Evolutionary conservation across 2,329 filamentous ascomycete genomes (phyloP), one percentile per base, ranked within the genome.

Genomic region (Colletotrichum coccodes): DNA sequence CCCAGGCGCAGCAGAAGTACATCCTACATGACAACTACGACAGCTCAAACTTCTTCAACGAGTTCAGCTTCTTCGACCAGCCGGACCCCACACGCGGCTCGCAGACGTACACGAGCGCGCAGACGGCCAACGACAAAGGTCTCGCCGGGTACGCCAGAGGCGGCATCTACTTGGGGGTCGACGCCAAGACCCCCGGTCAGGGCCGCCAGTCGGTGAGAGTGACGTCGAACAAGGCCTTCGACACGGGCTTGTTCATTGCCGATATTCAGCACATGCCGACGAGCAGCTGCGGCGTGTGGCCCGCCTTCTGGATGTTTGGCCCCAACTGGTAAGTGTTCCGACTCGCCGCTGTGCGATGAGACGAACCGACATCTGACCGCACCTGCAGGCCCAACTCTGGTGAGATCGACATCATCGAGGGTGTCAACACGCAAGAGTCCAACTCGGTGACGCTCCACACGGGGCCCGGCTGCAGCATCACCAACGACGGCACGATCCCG

Each of bases 381-480:
- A 3, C 18, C 11, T 1, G 18, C 38, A 70, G 67, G 67, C 93
- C 93, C 2, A 77, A 77, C 47, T 82, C 84, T 8, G 92, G 92
- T 53, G 93, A 95, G 80, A 92, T 95, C 74, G 93, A 95, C 77
- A 92, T 95, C 74, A 89, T 95, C 73, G 93, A 95, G 81, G 92
- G 92, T 42, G 91, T 94, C 73, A 93, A 94, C 81, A 81, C 83
- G 26, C 86, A 89, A 70, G 76, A 81, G 3, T 80, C 83, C 67
- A 88, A 92, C 77, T 79, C 84, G 52, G 84, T 94, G 79, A 91
- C 92, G 38, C 84, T 96, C 18, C 91, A 94, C 82, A 93, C 92
- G 1, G 79, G 79, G 11, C 72, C 83, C 4, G 87, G 87, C 53
- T 94, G 92, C 82, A 79, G 77, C 30, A 86, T 93, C 74, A 76